Percentiles rank a stretch among this genome's conserved stretches.
Conservation (phyloP, 306 rosid genomes). For the Cyclanthera cordifolia region DNA sequence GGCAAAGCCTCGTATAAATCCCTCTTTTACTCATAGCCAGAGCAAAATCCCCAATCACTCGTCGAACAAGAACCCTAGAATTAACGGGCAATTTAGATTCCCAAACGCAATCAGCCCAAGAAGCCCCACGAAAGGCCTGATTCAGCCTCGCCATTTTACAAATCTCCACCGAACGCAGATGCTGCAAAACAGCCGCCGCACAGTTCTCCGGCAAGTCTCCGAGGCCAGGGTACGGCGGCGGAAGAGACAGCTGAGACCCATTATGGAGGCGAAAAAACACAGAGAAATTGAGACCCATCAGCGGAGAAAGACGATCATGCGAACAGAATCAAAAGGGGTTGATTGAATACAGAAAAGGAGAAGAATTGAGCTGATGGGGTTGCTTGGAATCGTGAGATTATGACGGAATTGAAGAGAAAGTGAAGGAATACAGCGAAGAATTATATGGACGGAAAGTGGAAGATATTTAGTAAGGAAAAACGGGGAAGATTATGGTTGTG, state of each 20-base stretch:
- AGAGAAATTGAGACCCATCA: conserved; percentile 38
- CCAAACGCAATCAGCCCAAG: conserved; percentile 86
- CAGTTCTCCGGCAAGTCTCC: conserved; percentile 86
- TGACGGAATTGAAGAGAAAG: background rate
- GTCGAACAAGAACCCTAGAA: conserved; percentile 26
- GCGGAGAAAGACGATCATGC: background rate
- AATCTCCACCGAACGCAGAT: conserved; percentile 66
- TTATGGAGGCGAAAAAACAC: conserved; percentile 14
- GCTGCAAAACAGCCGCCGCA: conserved; percentile 42
- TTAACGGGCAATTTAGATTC: conserved; percentile 75
- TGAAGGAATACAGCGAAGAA: conserved; percentile 8
- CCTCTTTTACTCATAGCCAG: conserved; percentile 42
- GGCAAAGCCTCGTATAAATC: conserved; percentile 51
- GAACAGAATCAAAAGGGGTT: background rate
- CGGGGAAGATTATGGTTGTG: background rate
- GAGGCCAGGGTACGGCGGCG: conserved; percentile 26
- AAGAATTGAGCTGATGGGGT: background rate
- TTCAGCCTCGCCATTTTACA: conserved; percentile 57
- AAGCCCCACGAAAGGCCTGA: conserved; percentile 72
- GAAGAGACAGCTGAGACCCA: conserved; percentile 1
- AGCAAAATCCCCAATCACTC: conserved; percentile 32
- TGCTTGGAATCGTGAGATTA: background rate
- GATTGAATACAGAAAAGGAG: background rate
- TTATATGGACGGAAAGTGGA: conserved; percentile 28
- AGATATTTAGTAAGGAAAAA: background rate